Percentiles rank a stretch among this genome's conserved stretches.
These are phyloP conservation scores for Heliocybe sulcata DNA, from an alignment of 1,284 basidiomycete genomes.

Conservation along the genomic window DNA sequence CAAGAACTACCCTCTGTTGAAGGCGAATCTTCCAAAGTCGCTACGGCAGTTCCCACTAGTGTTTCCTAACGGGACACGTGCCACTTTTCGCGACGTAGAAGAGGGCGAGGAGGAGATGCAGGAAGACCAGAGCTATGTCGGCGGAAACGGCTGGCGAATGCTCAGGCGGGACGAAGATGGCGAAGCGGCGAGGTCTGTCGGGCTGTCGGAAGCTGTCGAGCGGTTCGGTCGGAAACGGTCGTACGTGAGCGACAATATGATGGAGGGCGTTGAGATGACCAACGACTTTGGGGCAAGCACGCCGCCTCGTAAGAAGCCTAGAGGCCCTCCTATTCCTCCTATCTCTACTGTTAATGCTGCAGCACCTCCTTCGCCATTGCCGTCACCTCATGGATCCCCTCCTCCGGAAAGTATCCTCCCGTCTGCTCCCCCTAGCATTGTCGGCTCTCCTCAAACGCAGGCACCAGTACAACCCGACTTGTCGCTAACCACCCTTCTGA, in stretches of 20 bases:
- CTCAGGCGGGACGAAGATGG: constrained; percentile 52
- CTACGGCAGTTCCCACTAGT: constrained; percentile 67
- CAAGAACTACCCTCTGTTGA: constrained; percentile 68
- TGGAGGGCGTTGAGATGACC: constrained; percentile 69
- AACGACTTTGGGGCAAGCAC: constrained; percentile 37
- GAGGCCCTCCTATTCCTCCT: constrained; percentile 47
- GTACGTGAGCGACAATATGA: constrained; percentile 59
- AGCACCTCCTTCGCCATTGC: constrained; percentile 74
- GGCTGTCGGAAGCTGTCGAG: constrained; percentile 70
- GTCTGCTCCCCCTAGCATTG: constrained; percentile 67
- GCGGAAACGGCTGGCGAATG: constrained; percentile 71
- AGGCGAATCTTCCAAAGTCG: constrained; percentile 61
- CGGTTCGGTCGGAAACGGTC: constrained; percentile 75
- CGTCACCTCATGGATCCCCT: constrained; percentile 77
- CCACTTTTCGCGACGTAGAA: constrained; percentile 67
- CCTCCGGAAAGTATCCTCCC: constrained; percentile 68
- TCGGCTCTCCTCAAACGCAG: constrained; percentile 58
- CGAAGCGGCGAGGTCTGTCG: constrained; percentile 46
- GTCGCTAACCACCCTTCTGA: constrained; percentile 68
- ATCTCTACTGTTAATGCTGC: constrained; percentile 57
- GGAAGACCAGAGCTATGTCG: constrained; percentile 59
- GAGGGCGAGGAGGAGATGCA: constrained; percentile 57
- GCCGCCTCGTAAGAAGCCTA: constrained; percentile 71
- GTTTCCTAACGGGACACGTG: constrained; percentile 71
- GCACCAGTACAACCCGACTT: constrained; percentile 74